Percentiles rank a stretch among this genome's conserved stretches.
phyloP scores from a whole-genome alignment of 352 stramenopile species.

The Phytophthora quininea region DNA sequence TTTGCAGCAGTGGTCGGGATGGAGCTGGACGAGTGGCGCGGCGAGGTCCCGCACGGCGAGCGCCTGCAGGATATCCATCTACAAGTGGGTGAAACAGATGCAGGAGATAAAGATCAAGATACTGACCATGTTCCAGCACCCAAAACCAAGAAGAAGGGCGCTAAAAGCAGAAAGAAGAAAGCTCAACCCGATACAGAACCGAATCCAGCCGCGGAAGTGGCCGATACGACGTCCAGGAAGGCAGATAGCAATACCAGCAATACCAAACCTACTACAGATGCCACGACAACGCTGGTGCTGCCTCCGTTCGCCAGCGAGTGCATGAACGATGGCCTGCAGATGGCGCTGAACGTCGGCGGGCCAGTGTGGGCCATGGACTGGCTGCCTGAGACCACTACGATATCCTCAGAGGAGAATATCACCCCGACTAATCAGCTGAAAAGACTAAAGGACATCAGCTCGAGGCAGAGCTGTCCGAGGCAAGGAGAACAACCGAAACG shows the following conservation, averaged over 20 bases:
- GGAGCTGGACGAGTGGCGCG: conserved; percentile 45
- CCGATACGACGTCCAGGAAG: conserved; percentile 1
- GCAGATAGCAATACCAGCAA: neutral
- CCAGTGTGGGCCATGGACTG: conserved; percentile 87
- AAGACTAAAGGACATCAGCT: conserved; percentile 23
- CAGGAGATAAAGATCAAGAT: neutral
- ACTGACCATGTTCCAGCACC: conserved; percentile 3
- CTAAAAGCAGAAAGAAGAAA: conserved; percentile 2
- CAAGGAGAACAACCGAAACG: conserved; percentile 49
- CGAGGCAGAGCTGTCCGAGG: conserved; percentile 12
- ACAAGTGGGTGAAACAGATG: conserved; percentile 16
- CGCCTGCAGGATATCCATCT: conserved; percentile 59
- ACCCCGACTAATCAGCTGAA: conserved; percentile 15
- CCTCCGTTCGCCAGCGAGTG: conserved; percentile 55
- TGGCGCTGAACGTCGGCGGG: conserved; percentile 71
- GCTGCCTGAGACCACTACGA: conserved; percentile 31
- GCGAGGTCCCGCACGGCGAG: conserved; percentile 40
- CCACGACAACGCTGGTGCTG: conserved; percentile 33
- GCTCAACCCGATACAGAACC: neutral
- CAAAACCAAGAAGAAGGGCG: conserved; percentile 15
- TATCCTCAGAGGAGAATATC: conserved; percentile 15
- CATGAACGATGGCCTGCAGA: conserved; percentile 38
- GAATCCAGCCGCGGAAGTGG: conserved; percentile 15
- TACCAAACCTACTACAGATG: neutral
- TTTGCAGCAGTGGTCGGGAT: conserved; percentile 3